A percentile compares a stretch with the other conserved stretches of the same genome.
These are phyloP conservation scores for Alternaria panax DNA, from an alignment of 2,329 filamentous ascomycete species.

Conservation along the genomic window DNA sequence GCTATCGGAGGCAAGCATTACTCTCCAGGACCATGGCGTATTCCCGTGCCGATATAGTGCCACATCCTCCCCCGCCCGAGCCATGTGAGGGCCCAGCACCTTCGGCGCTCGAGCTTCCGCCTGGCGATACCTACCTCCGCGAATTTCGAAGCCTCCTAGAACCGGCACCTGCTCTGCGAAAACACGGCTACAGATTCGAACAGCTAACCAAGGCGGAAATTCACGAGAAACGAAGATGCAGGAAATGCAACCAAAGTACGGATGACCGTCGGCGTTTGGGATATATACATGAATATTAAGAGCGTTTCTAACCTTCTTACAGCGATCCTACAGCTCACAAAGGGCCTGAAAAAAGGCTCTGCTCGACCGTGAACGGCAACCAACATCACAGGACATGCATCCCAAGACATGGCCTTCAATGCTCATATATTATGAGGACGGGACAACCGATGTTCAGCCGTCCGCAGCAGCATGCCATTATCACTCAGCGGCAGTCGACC, in stretches of 20 bases:
- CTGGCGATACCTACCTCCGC: background rate
- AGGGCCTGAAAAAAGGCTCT: background rate
- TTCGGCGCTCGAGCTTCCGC: background rate
- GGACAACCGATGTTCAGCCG: background rate
- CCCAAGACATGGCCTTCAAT: slow-evolving; percentile 1
- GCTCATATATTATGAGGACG: background rate
- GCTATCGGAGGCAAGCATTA: background rate
- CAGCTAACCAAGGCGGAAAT: slow-evolving; percentile 19
- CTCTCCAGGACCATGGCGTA: background rate
- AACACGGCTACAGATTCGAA: slow-evolving; percentile 17
- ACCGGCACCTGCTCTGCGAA: background rate
- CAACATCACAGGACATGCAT: background rate
- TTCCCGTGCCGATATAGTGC: background rate
- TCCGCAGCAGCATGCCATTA: background rate
- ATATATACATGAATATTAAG: background rate
- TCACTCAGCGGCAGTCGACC: background rate
- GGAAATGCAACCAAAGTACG: slow-evolving; percentile 20
- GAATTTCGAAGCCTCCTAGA: slow-evolving; percentile 11
- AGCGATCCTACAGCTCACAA: slow-evolving; percentile 8
- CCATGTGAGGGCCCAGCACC: background rate
- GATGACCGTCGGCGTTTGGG: background rate
- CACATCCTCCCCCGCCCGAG: background rate
- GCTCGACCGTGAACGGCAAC: background rate
- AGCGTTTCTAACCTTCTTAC: background rate
- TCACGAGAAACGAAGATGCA: slow-evolving; percentile 18